Base-by-base conservation (phyloP, 257 asterid species). In the Asclepias syriaca region DNA sequence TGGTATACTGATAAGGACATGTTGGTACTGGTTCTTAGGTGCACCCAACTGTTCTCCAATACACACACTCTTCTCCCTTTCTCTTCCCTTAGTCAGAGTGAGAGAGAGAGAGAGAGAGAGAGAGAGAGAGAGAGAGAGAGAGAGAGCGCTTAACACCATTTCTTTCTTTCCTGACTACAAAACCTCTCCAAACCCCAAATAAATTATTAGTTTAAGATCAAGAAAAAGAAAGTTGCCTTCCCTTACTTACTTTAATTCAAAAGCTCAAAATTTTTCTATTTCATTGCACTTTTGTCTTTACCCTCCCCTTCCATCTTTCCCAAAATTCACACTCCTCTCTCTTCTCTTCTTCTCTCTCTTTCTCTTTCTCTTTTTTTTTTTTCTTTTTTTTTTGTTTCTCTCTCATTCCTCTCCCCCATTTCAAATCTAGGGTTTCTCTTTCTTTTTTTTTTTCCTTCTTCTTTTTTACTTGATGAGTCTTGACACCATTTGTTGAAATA, bases 261-360 rank as follows among this genome's bases (percentile, higher is more conserved):
- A 85, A 82, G 86, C 85, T 84, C 87, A 71, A 72, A 43, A 39
- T 13, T 76, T 85, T 86, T 74, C 84, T 71, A 82, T 76, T 86
- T 80, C 84, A 68, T 82, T 83, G 73, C 83, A 84, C 95, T 85
- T 87, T 91, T 89, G 96, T 91, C 92, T 83, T 93, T 81, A 77
- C 80, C 85, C 84, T 80, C 81, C 71, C 81, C 71, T 60, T 55
- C 71, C 84, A 81, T 63, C 87, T 84, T 80, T 80, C 79, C 79
- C 81, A 50, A 76, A 83, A 73, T 81, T 77, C 74, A 66, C 66
- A 54, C 71, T 75, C 56, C 59, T 72, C 72, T 65, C 60, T 18
- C 72, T 29, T 78, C 72, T 37, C 56, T 56, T 11, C 34, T 29
- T 29, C 34, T 29, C 72, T 78, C 72, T 37, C 56, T 56, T 11